Base-by-base conservation (phyloP, 768 basidiomycete species). In the Tricholoma hemisulphureum region DNA sequence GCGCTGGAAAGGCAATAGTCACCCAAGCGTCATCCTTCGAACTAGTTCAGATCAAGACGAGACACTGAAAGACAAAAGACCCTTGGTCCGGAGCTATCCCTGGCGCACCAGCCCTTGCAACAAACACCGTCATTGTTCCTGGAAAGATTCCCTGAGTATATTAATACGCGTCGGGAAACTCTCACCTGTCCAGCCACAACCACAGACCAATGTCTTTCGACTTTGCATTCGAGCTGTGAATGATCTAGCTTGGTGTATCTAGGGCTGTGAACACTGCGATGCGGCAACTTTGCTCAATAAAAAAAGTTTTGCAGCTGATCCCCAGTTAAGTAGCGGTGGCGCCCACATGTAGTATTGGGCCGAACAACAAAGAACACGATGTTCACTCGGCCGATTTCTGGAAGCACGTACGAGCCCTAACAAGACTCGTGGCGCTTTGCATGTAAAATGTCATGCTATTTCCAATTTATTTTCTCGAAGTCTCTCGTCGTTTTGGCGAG, bases 321-420 rank as follows among this genome's bases (percentile, higher is more conserved):
- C 46, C 24, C 26, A 29, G 8, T n/a, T 29, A 29, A 11, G 13
- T 48, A 18, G 7, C 8, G 8, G 46, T 49, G 46, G 46, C 46
- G 46, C 29, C 16, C 26, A 49, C 46, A 49, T 29, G 46, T 26
- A n/a, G 16, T n/a, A 14, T 43, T 43, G 53, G 24, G 9, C 53
- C 53, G 53, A 54, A 43, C 24, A 31, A 54, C 53, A 53, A 20
- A 18, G 31, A 21, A 26, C 53, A 54, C 37, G 53, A 54, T 29
- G 28, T 39, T 39, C 26, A 2, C 16, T 16, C 37, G 53, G 24
- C 53, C 16, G 32, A 39, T 54, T 43, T 29, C 14, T 28, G 3
- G 23, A 8, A 28, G 24, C 34, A 26, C 39, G 51, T 18, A 28
- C 23, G 48, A 9, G 18, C 16, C 23, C 5, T 7, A 6, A 49